Conservation (phyloP, 1,139 yeast genomes). For the Eremothecium coryli region DNA sequence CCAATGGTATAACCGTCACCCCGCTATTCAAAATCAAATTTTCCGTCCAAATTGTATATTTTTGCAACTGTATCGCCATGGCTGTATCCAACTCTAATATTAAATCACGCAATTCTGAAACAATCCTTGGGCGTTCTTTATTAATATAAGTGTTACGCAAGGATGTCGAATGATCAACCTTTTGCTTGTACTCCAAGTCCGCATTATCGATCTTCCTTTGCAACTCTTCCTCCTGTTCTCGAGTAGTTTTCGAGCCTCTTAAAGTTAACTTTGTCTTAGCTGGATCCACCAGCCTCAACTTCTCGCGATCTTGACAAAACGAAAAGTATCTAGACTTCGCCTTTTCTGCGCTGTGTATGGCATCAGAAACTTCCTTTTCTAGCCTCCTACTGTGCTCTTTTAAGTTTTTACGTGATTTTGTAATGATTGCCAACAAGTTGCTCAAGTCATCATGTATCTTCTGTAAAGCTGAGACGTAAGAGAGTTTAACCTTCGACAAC, state of each 20-base stretch:
- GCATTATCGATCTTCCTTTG: conserved; percentile 72
- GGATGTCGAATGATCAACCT: conserved; percentile 63
- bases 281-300: conserved; percentile 72
- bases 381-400: conserved; percentile 76
- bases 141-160: conserved; percentile 64
- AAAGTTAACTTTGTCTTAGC: conserved; percentile 69
- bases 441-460: conserved; percentile 79
- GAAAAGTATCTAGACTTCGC: conserved; percentile 75
- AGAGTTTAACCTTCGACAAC: conserved; percentile 57
- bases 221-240: conserved; percentile 89
- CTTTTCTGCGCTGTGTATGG: conserved; percentile 78
- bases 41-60: conserved; percentile 82
- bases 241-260: conserved; percentile 65
- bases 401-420: conserved; percentile 59
- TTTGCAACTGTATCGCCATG: conserved; percentile 75
- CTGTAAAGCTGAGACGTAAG: conserved; percentile 70
- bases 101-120: conserved; percentile 64
- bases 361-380: conserved; percentile 77
- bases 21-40: conserved; percentile 78
- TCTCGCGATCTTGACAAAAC: conserved; percentile 79
- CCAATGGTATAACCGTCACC: conserved; percentile 67
- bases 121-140: conserved; percentile 68
- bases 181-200: conserved; percentile 75
- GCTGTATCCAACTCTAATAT: conserved; percentile 85
- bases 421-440: conserved; percentile 62